Evolutionary conservation across 2,329 filamentous ascomycete genomes (phyloP).

Genomic region (Mollisia scopiformis): DNA sequence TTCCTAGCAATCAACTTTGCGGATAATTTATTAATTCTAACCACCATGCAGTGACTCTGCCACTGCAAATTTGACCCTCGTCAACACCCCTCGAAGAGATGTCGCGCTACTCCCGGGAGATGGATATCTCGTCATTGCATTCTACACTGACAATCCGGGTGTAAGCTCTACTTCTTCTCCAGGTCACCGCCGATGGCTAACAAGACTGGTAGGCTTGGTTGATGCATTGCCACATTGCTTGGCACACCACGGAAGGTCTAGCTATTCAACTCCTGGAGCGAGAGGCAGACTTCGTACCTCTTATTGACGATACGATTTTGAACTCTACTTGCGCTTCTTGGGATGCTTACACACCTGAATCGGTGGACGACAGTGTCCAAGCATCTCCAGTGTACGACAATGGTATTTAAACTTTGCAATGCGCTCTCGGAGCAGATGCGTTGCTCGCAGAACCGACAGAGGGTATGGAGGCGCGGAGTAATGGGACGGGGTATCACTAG

Average conservation of each 20-base stretch:
- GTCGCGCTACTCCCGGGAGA: conserved; percentile 46
- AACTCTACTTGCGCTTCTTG: conserved; percentile 31
- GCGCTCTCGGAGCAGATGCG: no score
- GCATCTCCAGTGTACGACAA: no score
- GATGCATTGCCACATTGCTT: conserved; percentile 40
- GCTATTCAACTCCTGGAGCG: conserved; percentile 15
- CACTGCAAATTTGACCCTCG: conserved; percentile 45
- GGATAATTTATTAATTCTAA: no score
- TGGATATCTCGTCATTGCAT: conserved; percentile 52
- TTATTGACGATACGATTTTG: conserved; percentile 43
- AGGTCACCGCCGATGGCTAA: no score
- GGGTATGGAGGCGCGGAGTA: no score
- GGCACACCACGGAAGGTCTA: conserved; percentile 13
- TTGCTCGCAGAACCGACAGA: no score
- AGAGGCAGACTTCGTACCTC: not conserved
- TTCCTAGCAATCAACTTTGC: no score
- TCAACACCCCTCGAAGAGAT: conserved; percentile 53
- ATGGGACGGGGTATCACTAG: no score
- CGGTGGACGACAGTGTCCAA: not conserved
- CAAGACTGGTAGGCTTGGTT: no score
- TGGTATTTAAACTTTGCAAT: no score
- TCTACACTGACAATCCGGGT: conserved; percentile 52
- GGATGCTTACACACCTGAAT: conserved; percentile 1
- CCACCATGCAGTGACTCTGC: conserved; percentile 39
- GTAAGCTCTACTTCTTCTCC: no score